Conservation (phyloP, 495 filamentous ascomycete species). For the Aspergillus affinis region DNA sequence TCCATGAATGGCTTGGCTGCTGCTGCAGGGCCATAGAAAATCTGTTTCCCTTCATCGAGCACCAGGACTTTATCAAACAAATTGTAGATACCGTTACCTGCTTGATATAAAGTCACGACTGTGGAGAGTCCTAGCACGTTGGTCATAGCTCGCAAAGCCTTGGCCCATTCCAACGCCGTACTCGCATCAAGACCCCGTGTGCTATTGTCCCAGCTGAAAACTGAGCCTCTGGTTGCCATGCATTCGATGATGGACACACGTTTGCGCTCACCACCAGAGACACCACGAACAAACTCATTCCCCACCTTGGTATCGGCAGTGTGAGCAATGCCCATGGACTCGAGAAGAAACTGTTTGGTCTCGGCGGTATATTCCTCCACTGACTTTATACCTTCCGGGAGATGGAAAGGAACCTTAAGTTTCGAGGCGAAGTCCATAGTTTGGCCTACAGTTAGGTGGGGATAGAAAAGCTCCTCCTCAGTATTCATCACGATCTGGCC, state of each 20-base stretch:
- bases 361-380: conserved; percentile 47
- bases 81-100: conserved; percentile 60
- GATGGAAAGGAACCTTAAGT: conserved; percentile 36
- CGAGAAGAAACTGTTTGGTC: conserved; percentile 66
- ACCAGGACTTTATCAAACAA: conserved; percentile 65
- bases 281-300: conserved; percentile 73
- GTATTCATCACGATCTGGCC: conserved; percentile 63
- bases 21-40: conserved; percentile 59
- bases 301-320: conserved; percentile 81
- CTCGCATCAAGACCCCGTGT: conserved; percentile 60
- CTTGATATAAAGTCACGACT: conserved; percentile 56
- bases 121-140: conserved; percentile 42
- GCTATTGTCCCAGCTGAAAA: conserved; percentile 64
- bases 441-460: conserved; percentile 60
- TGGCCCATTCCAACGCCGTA: conserved; percentile 54
- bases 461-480: conserved; percentile 67
- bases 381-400: conserved; percentile 39
- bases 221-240: conserved; percentile 57
- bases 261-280: conserved; percentile 83
- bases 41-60: conserved; percentile 59
- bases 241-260: conserved; percentile 68
- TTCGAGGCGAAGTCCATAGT: conserved; percentile 64
- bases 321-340: conserved; percentile 73
- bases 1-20: conserved; percentile 67
- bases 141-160: conserved; percentile 44